Percentiles rank a stretch among this genome's conserved stretches.
Evolutionary conservation across 2,329 filamentous ascomycete genomes (phyloP).

Genomic region (Fusarium praegraminearum): DNA sequence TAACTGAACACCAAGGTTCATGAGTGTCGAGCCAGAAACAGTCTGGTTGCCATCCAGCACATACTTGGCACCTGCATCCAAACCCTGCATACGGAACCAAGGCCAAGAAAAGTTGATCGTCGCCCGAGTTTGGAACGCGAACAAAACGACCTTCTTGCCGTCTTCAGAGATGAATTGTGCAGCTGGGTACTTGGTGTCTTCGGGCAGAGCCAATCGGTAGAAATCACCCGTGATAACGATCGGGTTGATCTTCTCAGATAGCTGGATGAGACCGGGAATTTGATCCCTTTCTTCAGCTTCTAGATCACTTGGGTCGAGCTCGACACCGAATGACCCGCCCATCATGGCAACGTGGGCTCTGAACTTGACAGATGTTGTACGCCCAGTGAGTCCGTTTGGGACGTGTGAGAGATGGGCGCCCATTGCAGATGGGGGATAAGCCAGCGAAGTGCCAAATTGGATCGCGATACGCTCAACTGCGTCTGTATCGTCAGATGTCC

Average conservation of each 20-base stretch:
- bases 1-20: slow-evolving; percentile 71
- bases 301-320: slow-evolving; percentile 69
- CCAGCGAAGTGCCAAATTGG: slow-evolving; percentile 72
- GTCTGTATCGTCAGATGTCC: slow-evolving; percentile 75
- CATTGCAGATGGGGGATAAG: slow-evolving; percentile 73
- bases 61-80: slow-evolving; percentile 67
- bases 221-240: slow-evolving; percentile 69
- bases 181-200: slow-evolving; percentile 71
- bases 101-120: slow-evolving; percentile 64
- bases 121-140: slow-evolving; percentile 70
- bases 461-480: slow-evolving; percentile 70
- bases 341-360: slow-evolving; percentile 76
- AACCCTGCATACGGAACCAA: slow-evolving; percentile 65
- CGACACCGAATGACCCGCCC: slow-evolving; percentile 76
- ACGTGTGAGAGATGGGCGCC: slow-evolving; percentile 73
- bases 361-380: slow-evolving; percentile 68
- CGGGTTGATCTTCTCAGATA: slow-evolving; percentile 69
- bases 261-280: slow-evolving; percentile 65
- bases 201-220: slow-evolving; percentile 69
- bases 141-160: slow-evolving; percentile 62
- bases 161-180: slow-evolving; percentile 69
- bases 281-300: slow-evolving; percentile 61
- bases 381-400: slow-evolving; percentile 66
- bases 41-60: slow-evolving; percentile 63
- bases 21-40: slow-evolving; percentile 69